phyloP scores from a whole-genome alignment of 257 asterid species.

The Capsicum chinense region DNA sequence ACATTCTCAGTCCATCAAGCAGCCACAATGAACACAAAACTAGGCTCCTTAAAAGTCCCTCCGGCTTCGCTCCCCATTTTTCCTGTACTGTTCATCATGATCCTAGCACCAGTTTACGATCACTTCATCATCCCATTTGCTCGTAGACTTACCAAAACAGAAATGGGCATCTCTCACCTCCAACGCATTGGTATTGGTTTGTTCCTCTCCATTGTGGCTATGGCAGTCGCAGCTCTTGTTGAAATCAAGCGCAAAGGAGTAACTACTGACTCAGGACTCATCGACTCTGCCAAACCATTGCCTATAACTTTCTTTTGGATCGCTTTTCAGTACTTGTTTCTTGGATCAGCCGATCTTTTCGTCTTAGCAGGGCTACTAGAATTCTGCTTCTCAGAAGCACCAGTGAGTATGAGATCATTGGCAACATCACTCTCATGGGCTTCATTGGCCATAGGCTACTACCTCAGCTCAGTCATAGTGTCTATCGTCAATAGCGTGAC shows the following conservation, averaged over 20 bases:
- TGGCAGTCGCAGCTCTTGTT: constrained; percentile 75
- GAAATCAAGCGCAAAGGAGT: constrained; percentile 75
- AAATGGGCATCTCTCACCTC: constrained; percentile 74
- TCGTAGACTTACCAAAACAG: constrained; percentile 60
- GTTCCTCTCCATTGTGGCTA: constrained; percentile 67
- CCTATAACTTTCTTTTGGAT: constrained; percentile 86
- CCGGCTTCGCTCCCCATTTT: constrained; percentile 94
- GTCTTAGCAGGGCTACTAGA: constrained; percentile 83
- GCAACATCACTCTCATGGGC: constrained; percentile 91
- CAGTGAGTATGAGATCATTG: constrained; percentile 76
- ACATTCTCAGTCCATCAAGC: constrained; percentile 97
- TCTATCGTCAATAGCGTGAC: constrained; percentile 70
- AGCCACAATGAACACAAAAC: constrained; percentile 81
- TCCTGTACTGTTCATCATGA: constrained; percentile 83
- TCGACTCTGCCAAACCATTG: constrained; percentile 55
- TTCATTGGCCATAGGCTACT: constrained; percentile 85
- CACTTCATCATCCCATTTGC: constrained; percentile 71
- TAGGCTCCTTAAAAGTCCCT: constrained; percentile 73
- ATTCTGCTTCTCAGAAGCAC: constrained; percentile 95
- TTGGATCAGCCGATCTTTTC: constrained; percentile 94
- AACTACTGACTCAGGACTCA: constrained; percentile 39
- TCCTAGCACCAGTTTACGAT: constrained; percentile 79
- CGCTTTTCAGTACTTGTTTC: constrained; percentile 76
- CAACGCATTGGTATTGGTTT: constrained; percentile 82
- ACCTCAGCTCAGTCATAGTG: constrained; percentile 73